phyloP scores from a whole-genome alignment of 306 rosid species.

The Cajanus cajan region DNA sequence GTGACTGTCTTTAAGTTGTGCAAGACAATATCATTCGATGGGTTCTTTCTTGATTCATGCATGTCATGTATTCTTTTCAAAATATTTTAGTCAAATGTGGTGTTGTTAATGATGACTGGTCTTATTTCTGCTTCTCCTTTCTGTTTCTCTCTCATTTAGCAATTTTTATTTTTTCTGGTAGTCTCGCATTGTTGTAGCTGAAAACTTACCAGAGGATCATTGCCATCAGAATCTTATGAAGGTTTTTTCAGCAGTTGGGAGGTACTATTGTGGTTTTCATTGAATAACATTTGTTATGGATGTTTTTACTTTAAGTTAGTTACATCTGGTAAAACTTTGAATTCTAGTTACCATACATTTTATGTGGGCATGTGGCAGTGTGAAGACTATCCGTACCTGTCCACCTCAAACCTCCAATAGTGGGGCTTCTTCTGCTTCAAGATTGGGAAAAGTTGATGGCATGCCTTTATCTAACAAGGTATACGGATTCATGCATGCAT shows the following conservation, averaged over 20 bases:
- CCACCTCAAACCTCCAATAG: constrained; percentile 79
- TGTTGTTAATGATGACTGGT: constrained; percentile 25
- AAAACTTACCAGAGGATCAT: constrained; percentile 97
- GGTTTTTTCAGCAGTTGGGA: constrained; percentile 87
- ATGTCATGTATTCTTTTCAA: not conserved
- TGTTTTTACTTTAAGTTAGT: not conserved
- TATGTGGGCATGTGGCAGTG: constrained; percentile 61
- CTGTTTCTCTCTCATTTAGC: constrained; percentile 13
- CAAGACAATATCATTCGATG: not conserved
- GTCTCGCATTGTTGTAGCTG: constrained; percentile 95
- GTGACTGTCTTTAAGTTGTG: constrained; percentile 4
- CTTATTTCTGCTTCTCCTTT: not conserved
- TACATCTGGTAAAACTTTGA: constrained; percentile 15
- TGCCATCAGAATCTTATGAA: constrained; percentile 99
- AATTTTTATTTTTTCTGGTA: constrained; percentile 31
- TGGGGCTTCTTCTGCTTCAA: constrained; percentile 70
- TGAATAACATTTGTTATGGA: not conserved
- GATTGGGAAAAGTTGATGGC: constrained; percentile 74
- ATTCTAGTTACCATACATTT: constrained; percentile 17
- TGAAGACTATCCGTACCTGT: constrained; percentile 93
- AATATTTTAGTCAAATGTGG: constrained; percentile 5
- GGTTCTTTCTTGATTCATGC: constrained; percentile 9
- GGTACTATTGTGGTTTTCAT: constrained; percentile 48
- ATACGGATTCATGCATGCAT: not conserved
- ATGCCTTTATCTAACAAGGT: constrained; percentile 82